phyloP scores from a whole-genome alignment of 73 alveolate species.

The Paramecium pentaurelia region DNA sequence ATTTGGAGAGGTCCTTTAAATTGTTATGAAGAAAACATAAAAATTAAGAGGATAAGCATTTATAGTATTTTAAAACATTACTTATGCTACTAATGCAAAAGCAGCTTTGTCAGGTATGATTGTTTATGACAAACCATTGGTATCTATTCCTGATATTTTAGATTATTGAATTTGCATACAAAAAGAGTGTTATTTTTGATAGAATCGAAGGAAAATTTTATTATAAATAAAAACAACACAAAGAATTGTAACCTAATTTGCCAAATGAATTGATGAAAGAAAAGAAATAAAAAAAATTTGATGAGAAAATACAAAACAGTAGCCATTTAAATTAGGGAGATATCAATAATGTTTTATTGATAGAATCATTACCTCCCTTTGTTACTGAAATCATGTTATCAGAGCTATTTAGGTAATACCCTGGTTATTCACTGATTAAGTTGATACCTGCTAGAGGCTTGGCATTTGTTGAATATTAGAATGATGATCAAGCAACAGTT shows the following conservation, averaged over 20 bases:
- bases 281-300: background rate
- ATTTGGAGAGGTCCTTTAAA: conserved; percentile 22
- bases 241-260: conserved; percentile 18
- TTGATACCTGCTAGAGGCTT: conserved; percentile 29
- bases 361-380: background rate
- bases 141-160: background rate
- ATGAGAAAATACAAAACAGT: background rate
- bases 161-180: conserved; percentile 4
- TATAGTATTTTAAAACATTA: conserved; percentile 23
- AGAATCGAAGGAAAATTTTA: conserved; percentile 36
- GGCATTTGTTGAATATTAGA: conserved; percentile 35
- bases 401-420: conserved; percentile 14
- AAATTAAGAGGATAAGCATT: conserved; percentile 47
- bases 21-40: conserved; percentile 34
- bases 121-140: conserved; percentile 43
- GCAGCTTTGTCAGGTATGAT: background rate
- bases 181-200: conserved; percentile 39
- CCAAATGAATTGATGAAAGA: background rate
- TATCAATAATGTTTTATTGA: conserved; percentile 13
- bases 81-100: conserved; percentile 37
- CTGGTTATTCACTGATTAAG: conserved; percentile 16
- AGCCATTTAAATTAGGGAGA: background rate
- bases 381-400: conserved; percentile 17
- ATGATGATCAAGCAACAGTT: conserved; percentile 36
- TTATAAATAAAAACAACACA: background rate